These are phyloP conservation scores for Vitis hybrid DNA, from an alignment of 177 flowering plant genomes.

Conservation along the genomic window DNA sequence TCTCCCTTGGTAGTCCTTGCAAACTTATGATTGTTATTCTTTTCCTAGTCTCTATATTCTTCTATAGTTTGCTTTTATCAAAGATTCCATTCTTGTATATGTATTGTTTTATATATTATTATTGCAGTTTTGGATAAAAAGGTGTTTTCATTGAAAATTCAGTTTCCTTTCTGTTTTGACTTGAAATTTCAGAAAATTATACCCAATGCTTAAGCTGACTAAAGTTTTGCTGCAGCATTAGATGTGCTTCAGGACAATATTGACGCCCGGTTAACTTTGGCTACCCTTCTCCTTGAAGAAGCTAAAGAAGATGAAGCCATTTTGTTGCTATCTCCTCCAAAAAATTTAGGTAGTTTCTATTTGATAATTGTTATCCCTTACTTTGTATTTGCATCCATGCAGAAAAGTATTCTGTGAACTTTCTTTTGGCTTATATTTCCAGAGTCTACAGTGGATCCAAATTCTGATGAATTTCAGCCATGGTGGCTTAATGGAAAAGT, in stretches of 20 bases:
- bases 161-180: neutral
- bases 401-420: neutral
- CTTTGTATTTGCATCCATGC: neutral
- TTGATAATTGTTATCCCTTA: constrained; percentile 3
- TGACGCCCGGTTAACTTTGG: constrained; percentile 69
- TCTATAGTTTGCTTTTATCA: too few species aligned
- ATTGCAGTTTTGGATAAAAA: too few species aligned
- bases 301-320: constrained; percentile 74
- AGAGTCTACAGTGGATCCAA: constrained; percentile 28
- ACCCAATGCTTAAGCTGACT: neutral
- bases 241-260: constrained; percentile 38
- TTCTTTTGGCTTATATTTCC: constrained; percentile 5
- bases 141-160: neutral
- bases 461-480: constrained; percentile 31
- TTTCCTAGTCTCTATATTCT: too few species aligned
- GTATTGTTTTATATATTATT: too few species aligned
- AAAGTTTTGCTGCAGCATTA: constrained; percentile 32
- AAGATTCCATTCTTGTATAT: too few species aligned
- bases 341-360: constrained; percentile 24
- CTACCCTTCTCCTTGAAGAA: constrained; percentile 76
- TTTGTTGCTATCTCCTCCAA: constrained; percentile 70
- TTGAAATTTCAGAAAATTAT: neutral
- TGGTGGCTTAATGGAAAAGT: constrained; percentile 82
- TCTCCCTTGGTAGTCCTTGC: too few species aligned
- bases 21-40: too few species aligned